Evolutionary conservation across 23 red algal genomes (phyloP).

Genomic region (Gracilariopsis chorda): DNA sequence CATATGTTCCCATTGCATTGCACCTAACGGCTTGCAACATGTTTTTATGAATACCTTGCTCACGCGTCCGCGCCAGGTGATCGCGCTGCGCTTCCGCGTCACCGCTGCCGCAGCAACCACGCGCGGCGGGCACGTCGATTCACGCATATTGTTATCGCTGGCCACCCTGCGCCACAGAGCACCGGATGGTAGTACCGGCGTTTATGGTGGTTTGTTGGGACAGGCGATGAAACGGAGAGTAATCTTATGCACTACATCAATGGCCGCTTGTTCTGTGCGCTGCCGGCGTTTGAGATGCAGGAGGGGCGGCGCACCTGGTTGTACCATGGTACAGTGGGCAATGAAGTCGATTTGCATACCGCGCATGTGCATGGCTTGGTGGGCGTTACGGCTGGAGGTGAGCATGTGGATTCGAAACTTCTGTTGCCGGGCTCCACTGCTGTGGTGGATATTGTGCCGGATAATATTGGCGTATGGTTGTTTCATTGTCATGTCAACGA

Average conservation of each 20-base stretch:
- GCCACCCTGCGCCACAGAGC: not conserved
- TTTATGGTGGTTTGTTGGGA: slow-evolving; percentile 1
- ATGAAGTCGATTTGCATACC: slow-evolving; percentile 50
- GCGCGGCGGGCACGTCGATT: not conserved
- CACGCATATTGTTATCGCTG: slow-evolving; percentile 2
- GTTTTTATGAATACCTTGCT: not conserved
- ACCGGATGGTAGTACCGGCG: not conserved
- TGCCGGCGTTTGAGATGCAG: not conserved
- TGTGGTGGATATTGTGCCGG: not conserved
- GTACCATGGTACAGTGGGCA: slow-evolving; percentile 18
- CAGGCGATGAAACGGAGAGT: slow-evolving; percentile 2
- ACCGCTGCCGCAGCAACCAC: not conserved
- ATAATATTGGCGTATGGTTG: slow-evolving; percentile 29
- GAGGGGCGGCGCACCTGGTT: not conserved
- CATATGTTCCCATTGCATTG: not conserved
- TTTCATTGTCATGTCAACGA: slow-evolving; percentile 49
- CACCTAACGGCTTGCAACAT: not conserved
- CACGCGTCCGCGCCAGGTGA: not conserved
- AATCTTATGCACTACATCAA: slow-evolving; percentile 57
- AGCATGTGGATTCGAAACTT: not conserved
- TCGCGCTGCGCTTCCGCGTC: not conserved
- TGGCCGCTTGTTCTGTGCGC: slow-evolving; percentile 16
- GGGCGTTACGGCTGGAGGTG: slow-evolving; percentile 4
- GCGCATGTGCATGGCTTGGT: slow-evolving; percentile 41
- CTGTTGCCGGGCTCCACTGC: slow-evolving; percentile 38